Evolutionary conservation across 2,329 filamentous ascomycete species (phyloP), one percentile per base, ranked within the genome.

Genomic region (Hyphodiscus sp.): DNA sequence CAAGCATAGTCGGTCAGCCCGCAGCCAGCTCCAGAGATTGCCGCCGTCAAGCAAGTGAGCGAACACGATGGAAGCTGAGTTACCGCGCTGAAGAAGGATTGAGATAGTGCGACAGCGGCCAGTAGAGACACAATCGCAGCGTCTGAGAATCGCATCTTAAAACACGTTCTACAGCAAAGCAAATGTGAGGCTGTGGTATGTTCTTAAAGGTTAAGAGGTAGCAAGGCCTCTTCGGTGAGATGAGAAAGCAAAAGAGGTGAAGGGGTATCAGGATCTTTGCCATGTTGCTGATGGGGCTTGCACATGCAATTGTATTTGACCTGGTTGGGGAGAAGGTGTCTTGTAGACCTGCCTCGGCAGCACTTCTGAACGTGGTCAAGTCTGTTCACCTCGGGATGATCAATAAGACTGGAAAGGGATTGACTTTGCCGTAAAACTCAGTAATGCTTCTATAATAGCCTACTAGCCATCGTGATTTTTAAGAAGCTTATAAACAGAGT

Each of bases 31-130:
- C 15, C 23, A 15, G 44, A 45, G 30, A 55, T 53, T 48, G 62
- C 60, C 5, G 45, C 56, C 13, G 29, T 8, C 46, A 66, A 52
- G 46, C 63, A 65, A 13, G 55, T 41, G 19, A 59, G 46, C 10
- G 56, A 47, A 54, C 64, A 66, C 4, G 58, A 42, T 41, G 64
- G 63, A 6, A 66, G 41, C 45, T 56, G 16, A 13, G 61, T 54
- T 1, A 56, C 30, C 11, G 55, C 46, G 1, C 51, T 49, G 13
- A 48, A 38, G 38, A 64, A 55, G 23, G 55, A 51, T 33, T 66
- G 60, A 19, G 63, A 55, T 45, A 53, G 57, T 49, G 57, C 59
- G 38, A 60, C 51, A 11, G 53, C 23, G 23, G 51, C 60, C 20
- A 59, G 43, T 11, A 55, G n/a, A 19, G 56, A 43, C 26, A 45